phyloP scores from a whole-genome alignment of 805 yeast species.

The Myxozyma kluyveri region DNA sequence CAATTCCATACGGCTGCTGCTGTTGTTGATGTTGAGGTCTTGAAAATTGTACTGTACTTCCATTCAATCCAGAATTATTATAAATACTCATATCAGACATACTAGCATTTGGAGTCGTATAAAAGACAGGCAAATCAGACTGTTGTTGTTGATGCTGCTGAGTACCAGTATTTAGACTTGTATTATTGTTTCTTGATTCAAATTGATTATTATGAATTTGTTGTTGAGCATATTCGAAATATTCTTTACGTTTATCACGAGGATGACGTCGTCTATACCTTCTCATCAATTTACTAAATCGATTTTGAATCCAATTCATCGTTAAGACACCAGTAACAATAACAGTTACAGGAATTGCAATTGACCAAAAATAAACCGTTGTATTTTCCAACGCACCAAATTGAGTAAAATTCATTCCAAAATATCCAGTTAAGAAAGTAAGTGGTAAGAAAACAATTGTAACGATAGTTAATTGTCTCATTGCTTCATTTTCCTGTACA shows the following conservation, averaged over 20 bases:
- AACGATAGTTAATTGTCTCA: conserved; percentile 53
- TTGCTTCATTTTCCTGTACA: conserved; percentile 54
- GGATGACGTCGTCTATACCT: not conserved
- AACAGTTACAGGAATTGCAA: conserved; percentile 43
- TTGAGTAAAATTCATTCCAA: conserved; percentile 53
- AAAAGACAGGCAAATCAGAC: not conserved
- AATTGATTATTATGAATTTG: not conserved
- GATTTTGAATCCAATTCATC: conserved; percentile 21
- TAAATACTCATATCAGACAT: not conserved
- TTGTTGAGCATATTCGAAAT: not conserved
- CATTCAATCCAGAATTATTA: no score
- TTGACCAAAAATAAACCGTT: conserved; percentile 49
- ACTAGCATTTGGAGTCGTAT: not conserved
- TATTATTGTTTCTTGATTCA: not conserved
- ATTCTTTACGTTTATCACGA: not conserved
- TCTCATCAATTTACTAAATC: not conserved
- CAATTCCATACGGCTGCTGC: no score
- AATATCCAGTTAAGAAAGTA: conserved; percentile 61
- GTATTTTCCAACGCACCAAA: conserved; percentile 44
- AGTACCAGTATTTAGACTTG: not conserved
- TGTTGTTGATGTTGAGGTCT: no score
- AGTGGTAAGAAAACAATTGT: conserved; percentile 59
- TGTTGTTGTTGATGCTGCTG: no score
- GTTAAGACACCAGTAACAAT: conserved; percentile 35
- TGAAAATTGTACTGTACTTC: no score